phyloP scores from a whole-genome alignment of 352 stramenopile genomes.

The Globisporangium rhizosaccharum region DNA sequence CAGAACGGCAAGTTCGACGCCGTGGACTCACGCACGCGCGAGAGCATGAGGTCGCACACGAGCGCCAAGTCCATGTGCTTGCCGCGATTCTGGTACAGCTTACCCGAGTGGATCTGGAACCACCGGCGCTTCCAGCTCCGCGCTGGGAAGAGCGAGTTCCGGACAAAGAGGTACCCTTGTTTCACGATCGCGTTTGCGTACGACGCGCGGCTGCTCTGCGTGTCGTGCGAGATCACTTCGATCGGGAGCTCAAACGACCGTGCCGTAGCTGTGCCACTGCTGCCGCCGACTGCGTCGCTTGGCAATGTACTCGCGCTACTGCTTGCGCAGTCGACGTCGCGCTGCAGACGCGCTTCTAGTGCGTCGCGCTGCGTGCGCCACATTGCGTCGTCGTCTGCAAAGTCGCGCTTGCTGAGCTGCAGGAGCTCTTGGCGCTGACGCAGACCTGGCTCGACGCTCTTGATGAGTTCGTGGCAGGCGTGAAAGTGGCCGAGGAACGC shows the following conservation, averaged over 20 bases:
- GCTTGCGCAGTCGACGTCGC: conserved; percentile 33
- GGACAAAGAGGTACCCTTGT: conserved; percentile 84
- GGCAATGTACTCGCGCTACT: no score
- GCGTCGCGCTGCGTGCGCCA: conserved; percentile 62
- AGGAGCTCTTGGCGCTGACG: conserved; percentile 66
- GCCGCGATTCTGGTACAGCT: conserved; percentile 76
- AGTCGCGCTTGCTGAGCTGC: conserved; percentile 54
- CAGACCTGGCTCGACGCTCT: conserved; percentile 65
- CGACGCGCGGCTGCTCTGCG: conserved; percentile 40
- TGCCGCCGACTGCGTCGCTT: neutral
- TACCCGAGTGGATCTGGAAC: conserved; percentile 86
- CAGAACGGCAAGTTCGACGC: conserved; percentile 53
- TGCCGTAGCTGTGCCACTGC: conserved; percentile 13
- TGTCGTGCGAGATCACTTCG: conserved; percentile 73
- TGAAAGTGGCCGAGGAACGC: conserved; percentile 78
- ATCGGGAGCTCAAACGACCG: conserved; percentile 59
- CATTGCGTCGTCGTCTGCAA: conserved; percentile 73
- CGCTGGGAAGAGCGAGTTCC: conserved; percentile 75
- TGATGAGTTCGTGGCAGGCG: conserved; percentile 74
- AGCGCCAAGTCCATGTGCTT: conserved; percentile 75
- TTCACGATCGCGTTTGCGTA: conserved; percentile 43
- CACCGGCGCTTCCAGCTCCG: conserved; percentile 82
- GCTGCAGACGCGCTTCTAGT: conserved; percentile 47
- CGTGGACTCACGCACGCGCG: conserved; percentile 60
- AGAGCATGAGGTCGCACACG: conserved; percentile 79